Evolutionary conservation across 2,329 filamentous ascomycete genomes (phyloP).

Genomic region (Aureobasidium sp.): DNA sequence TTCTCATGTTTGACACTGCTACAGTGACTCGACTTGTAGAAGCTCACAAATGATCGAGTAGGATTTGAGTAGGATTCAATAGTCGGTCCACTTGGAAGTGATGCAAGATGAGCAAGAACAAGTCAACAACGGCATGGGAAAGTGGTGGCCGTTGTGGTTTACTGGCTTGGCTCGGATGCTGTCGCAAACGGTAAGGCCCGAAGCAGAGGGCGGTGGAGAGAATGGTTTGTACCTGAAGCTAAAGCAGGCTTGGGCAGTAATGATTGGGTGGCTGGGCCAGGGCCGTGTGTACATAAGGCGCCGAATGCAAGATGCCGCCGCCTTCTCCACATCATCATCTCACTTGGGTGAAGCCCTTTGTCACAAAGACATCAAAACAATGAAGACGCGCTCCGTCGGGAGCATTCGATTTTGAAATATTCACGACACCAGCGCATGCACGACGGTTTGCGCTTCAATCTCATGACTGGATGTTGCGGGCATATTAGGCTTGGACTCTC

Average conservation of each 20-base stretch:
- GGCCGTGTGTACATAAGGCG: neutral
- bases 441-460: slow-evolving; percentile 4
- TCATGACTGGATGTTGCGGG: neutral
- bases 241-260: neutral
- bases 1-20: neutral
- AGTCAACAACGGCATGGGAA: neutral
- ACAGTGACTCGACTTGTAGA: neutral
- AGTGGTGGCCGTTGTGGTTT: neutral
- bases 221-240: slow-evolving; percentile 4
- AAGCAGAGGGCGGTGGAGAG: neutral
- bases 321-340: neutral
- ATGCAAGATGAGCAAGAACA: neutral
- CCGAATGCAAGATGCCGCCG: slow-evolving; percentile 5
- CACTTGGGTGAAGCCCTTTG: neutral
- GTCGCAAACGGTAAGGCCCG: neutral
- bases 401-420: neutral
- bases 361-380: slow-evolving; percentile 7
- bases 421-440: slow-evolving; percentile 2
- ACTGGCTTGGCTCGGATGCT: neutral
- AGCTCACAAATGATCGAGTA: neutral
- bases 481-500: slow-evolving; percentile 9
- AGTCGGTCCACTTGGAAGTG: neutral
- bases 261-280: slow-evolving; percentile 7
- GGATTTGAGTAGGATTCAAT: slow-evolving; percentile 8
- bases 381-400: neutral